phyloP scores from a whole-genome alignment of 768 basidiomycete species.

The Lactarius hatsudake region DNA sequence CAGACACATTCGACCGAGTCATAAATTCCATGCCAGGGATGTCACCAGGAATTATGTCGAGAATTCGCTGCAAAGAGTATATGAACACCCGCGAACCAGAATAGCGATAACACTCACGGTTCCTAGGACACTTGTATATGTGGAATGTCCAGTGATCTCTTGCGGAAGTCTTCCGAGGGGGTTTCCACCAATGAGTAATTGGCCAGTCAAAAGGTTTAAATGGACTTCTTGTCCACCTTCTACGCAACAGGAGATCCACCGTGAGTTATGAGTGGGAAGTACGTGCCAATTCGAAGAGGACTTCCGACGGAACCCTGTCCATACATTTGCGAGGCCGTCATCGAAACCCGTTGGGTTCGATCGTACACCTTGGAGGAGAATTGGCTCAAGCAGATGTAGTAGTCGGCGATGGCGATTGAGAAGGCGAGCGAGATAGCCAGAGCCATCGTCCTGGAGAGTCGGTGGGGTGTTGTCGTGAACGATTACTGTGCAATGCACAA shows the following conservation, averaged over 20 bases:
- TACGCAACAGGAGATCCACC: slow-evolving; percentile 7
- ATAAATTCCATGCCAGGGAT: slow-evolving; percentile 10
- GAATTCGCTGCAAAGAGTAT: neutral
- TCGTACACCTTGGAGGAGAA: neutral
- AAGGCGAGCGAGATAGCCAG: neutral
- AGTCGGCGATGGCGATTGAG: slow-evolving; percentile 3
- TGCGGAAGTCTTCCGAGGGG: slow-evolving; percentile 4
- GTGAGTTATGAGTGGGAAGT: slow-evolving; percentile 11
- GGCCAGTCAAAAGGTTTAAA: slow-evolving; percentile 1
- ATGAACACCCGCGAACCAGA: neutral
- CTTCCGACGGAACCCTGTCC: slow-evolving; percentile 3
- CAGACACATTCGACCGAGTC: slow-evolving; percentile 5
- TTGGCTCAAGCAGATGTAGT: slow-evolving; percentile 1
- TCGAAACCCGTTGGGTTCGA: neutral
- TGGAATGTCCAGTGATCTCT: slow-evolving; percentile 2
- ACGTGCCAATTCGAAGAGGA: slow-evolving; percentile 5
- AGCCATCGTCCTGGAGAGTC: neutral
- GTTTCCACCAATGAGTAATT: slow-evolving; percentile 1
- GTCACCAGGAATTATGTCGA: slow-evolving; percentile 6
- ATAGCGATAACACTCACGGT: neutral
- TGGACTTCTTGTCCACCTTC: slow-evolving; percentile 8
- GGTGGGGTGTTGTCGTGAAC: slow-evolving; percentile 8
- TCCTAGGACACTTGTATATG: slow-evolving; percentile 6
- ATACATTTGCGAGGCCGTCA: neutral
- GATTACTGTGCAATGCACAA: slow-evolving; percentile 16